These are phyloP conservation scores for Rhizopogon roseolus DNA, from an alignment of 768 basidiomycete genomes.

Conservation along the genomic window DNA sequence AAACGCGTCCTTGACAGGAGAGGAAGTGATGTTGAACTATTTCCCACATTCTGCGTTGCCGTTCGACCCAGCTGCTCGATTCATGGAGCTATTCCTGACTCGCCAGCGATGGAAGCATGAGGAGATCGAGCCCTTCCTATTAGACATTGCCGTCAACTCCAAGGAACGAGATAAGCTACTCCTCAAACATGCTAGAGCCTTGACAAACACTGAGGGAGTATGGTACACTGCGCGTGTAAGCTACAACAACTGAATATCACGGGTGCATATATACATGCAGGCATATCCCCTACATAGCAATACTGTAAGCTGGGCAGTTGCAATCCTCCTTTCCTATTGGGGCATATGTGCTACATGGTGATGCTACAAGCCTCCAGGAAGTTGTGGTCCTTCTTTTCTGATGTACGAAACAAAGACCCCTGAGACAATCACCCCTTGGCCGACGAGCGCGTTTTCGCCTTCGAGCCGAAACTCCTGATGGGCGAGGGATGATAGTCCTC, in stretches of 20 bases:
- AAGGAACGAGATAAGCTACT: slow-evolving; percentile 88
- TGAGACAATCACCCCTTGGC: slow-evolving; percentile 18
- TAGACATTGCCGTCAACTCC: slow-evolving; percentile 73
- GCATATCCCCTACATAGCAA: not conserved
- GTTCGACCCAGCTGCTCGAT: slow-evolving; percentile 72
- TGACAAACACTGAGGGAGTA: slow-evolving; percentile 59
- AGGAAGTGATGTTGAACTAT: slow-evolving; percentile 49
- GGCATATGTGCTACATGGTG: not conserved
- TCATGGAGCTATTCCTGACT: slow-evolving; percentile 84
- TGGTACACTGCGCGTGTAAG: slow-evolving; percentile 74
- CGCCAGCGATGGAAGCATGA: slow-evolving; percentile 70
- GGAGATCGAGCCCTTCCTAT: slow-evolving; percentile 78
- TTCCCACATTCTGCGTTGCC: slow-evolving; percentile 77
- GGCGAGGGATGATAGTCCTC: slow-evolving; percentile 48
- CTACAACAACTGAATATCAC: slow-evolving; percentile 39
- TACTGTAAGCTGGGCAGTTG: not conserved
- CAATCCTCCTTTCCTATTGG: no score
- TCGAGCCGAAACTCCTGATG: slow-evolving; percentile 33
- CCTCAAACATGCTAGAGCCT: slow-evolving; percentile 79
- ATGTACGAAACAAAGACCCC: not conserved
- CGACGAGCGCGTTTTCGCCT: slow-evolving; percentile 36
- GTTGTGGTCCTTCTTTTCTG: not conserved
- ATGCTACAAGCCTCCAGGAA: not conserved
- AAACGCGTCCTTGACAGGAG: slow-evolving; percentile 30
- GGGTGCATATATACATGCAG: not conserved